phyloP scores from a whole-genome alignment of 1,284 basidiomycete genomes.

The Trichosporon coremiiforme region DNA sequence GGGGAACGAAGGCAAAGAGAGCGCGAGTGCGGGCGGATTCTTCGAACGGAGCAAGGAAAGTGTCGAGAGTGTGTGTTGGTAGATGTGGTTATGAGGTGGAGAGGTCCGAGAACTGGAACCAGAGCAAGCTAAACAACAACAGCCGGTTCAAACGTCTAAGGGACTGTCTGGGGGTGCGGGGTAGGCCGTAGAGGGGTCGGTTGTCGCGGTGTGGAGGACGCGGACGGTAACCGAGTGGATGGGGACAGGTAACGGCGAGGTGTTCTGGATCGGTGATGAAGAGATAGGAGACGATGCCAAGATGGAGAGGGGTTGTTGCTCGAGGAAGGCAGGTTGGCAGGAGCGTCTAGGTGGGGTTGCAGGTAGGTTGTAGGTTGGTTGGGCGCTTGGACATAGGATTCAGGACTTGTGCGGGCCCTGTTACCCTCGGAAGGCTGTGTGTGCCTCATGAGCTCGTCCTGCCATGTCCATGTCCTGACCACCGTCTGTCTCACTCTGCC shows the following conservation, averaged over 20 bases:
- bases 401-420: background rate
- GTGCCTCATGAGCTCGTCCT: background rate
- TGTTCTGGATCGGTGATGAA: background rate
- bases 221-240: background rate
- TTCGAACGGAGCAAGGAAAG: background rate
- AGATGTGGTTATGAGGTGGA: background rate
- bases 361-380: no score
- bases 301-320: background rate
- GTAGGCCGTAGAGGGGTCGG: background rate
- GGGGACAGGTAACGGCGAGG: background rate
- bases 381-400: constrained; percentile 6
- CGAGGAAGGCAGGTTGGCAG: background rate
- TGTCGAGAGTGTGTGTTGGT: background rate
- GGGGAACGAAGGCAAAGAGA: background rate
- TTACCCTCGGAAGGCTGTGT: constrained; percentile 1
- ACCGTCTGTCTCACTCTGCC: background rate
- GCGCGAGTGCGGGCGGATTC: background rate
- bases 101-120: background rate
- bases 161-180: background rate
- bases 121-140: background rate
- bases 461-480: background rate
- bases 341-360: background rate
- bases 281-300: background rate
- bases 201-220: background rate
- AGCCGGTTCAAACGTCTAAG: background rate